Conservation (phyloP, 2,329 filamentous ascomycete genomes). For the Colletotrichum simmondsii region DNA sequence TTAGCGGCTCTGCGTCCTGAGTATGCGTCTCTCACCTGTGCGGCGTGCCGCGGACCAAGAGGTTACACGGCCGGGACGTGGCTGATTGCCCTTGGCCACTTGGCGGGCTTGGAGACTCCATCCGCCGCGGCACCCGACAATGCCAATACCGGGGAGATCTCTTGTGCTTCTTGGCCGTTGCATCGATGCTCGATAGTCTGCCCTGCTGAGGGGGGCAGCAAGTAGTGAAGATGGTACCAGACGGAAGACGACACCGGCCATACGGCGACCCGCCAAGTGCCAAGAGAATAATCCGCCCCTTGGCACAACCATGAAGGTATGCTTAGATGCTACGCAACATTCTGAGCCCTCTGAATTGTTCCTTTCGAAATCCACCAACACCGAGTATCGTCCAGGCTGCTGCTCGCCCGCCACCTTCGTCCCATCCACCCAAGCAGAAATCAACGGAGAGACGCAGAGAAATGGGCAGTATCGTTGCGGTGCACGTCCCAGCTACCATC, state of each 20-base stretch:
- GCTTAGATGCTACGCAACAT: neutral
- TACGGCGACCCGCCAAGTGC: conserved; percentile 28
- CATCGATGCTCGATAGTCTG: conserved; percentile 9
- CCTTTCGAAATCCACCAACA: neutral
- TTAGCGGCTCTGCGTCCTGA: neutral
- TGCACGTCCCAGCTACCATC: conserved; percentile 26
- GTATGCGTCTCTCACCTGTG: neutral
- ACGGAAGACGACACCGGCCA: conserved; percentile 31
- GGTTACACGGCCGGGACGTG: neutral
- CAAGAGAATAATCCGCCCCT: conserved; percentile 26
- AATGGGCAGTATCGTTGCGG: conserved; percentile 10
- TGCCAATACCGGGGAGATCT: conserved; percentile 25
- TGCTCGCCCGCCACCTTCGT: conserved; percentile 6
- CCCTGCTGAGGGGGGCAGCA: neutral
- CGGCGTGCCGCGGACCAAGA: neutral
- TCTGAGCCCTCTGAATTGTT: conserved; percentile 9
- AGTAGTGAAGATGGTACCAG: neutral
- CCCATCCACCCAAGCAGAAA: conserved; percentile 7
- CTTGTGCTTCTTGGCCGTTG: conserved; percentile 26
- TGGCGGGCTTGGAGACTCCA: conserved; percentile 12
- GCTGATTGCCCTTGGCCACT: conserved; percentile 31
- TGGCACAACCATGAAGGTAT: conserved; percentile 1
- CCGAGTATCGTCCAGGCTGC: neutral
- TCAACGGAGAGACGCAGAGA: neutral
- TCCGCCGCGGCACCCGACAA: conserved; percentile 3